Percentiles rank a stretch among this genome's conserved stretches.
Conservation (phyloP, 306 rosid genomes). For the Rosa multiflora region DNA sequence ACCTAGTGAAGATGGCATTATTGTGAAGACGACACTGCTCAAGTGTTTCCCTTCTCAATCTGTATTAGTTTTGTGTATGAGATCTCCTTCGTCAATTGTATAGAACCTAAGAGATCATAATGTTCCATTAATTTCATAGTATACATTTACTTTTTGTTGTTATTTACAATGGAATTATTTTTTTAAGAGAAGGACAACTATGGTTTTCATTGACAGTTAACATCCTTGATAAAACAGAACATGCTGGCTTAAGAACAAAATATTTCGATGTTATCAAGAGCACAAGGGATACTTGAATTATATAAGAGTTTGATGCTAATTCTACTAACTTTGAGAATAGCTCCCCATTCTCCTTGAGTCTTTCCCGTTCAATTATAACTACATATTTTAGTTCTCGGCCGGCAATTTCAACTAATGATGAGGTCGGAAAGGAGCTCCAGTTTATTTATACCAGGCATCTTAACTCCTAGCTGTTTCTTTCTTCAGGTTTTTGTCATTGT, state of each 20-base stretch:
- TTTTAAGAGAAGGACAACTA: background rate
- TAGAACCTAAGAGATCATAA: background rate
- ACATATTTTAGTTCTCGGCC: background rate
- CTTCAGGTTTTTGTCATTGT: background rate
- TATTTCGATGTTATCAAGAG: background rate
- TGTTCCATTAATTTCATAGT: background rate
- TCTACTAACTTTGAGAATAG: background rate
- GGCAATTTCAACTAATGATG: background rate
- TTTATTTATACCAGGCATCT: background rate
- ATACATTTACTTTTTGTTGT: background rate
- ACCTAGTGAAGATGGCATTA: too few species aligned
- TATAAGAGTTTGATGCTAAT: background rate
- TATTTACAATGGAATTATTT: background rate
- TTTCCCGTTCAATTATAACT: background rate
- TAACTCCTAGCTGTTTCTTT: background rate
- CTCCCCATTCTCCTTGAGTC: background rate
- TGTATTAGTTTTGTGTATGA: background rate
- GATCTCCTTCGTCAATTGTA: constrained; percentile 3
- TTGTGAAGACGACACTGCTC: too few species aligned
- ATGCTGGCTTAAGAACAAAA: background rate
- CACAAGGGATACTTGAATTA: background rate
- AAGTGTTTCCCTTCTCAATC: background rate
- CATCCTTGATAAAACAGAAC: constrained; percentile 6
- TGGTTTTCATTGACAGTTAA: background rate
- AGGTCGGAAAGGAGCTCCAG: background rate